These are phyloP conservation scores for Leucoagaricus sp. DNA, from an alignment of 1,284 basidiomycete genomes.

Conservation along the genomic window DNA sequence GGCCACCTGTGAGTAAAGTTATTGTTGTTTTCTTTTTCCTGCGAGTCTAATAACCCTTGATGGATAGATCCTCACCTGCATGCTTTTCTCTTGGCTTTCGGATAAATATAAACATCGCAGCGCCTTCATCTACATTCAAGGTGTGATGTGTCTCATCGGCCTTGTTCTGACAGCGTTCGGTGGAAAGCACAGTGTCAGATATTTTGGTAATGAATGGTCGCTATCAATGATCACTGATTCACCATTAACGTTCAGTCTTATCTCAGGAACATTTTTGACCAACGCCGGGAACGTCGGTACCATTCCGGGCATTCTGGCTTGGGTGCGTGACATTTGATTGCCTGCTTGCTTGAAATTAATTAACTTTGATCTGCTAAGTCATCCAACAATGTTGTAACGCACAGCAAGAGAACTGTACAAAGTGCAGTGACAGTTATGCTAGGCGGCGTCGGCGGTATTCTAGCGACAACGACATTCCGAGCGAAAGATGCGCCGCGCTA, in stretches of 20 bases:
- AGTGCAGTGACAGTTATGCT: slow-evolving; percentile 41
- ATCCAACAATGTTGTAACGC: slow-evolving; percentile 47
- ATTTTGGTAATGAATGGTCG: slow-evolving; percentile 35
- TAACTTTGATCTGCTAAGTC: slow-evolving; percentile 27
- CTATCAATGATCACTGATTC: not conserved
- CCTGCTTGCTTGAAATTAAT: not conserved
- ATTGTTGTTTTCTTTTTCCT: not conserved
- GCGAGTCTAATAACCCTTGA: not conserved
- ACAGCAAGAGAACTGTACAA: slow-evolving; percentile 44
- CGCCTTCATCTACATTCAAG: slow-evolving; percentile 38
- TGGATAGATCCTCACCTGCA: slow-evolving; percentile 33
- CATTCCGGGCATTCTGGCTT: slow-evolving; percentile 43
- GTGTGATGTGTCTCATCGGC: slow-evolving; percentile 37
- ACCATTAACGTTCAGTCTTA: not conserved
- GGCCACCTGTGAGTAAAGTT: slow-evolving; percentile 36
- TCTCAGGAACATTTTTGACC: slow-evolving; percentile 40
- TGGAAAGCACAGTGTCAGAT: slow-evolving; percentile 34
- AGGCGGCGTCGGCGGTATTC: slow-evolving; percentile 43
- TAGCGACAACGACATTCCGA: slow-evolving; percentile 42
- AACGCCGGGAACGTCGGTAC: slow-evolving; percentile 41
- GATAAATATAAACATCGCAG: slow-evolving; percentile 41
- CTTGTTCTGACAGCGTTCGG: slow-evolving; percentile 39
- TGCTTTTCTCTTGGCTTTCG: slow-evolving; percentile 42
- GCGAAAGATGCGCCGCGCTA: slow-evolving; percentile 42
- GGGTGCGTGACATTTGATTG: slow-evolving; percentile 28